These are phyloP conservation scores for Penicillium canariense DNA, from an alignment of 495 filamentous ascomycete species.

Conservation along the genomic window DNA sequence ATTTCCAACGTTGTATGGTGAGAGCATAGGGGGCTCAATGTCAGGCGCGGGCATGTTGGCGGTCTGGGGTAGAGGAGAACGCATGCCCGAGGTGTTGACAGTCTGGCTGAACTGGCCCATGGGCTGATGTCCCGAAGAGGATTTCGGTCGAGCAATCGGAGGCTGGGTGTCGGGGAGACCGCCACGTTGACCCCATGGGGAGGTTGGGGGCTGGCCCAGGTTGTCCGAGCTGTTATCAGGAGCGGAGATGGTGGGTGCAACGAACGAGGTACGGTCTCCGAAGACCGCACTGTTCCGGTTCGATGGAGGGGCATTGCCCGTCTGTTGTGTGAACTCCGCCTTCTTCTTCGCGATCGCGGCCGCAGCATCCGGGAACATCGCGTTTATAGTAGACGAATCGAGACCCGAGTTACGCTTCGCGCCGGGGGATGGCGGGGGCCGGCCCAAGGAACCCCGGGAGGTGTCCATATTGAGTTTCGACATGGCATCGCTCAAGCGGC, in stretches of 20 bases:
- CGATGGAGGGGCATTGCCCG: constrained; percentile 82
- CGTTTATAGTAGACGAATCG: constrained; percentile 91
- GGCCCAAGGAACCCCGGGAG: constrained; percentile 80
- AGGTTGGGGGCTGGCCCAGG: constrained; percentile 60
- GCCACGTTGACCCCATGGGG: constrained; percentile 70
- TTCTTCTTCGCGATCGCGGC: constrained; percentile 97
- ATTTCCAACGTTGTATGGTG: constrained; percentile 78
- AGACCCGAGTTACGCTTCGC: constrained; percentile 89
- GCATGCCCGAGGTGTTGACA: constrained; percentile 74
- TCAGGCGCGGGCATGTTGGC: constrained; percentile 77
- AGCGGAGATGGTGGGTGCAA: constrained; percentile 73
- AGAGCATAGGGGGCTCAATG: constrained; percentile 80
- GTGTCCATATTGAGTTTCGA: constrained; percentile 83
- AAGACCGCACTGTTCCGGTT: constrained; percentile 90
- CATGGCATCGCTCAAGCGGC: constrained; percentile 96
- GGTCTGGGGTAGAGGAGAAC: constrained; percentile 81
- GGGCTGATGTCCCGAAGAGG: constrained; percentile 79
- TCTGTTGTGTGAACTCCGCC: constrained; percentile 93
- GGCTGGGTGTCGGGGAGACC: constrained; percentile 51
- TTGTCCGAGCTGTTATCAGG: constrained; percentile 56
- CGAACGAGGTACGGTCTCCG: constrained; percentile 75
- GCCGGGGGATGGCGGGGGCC: constrained; percentile 72
- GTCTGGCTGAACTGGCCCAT: constrained; percentile 98
- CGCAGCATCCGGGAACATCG: constrained; percentile 98
- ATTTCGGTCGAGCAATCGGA: constrained; percentile 76